A percentile compares a stretch with the other conserved stretches of the same genome.
Evolutionary conservation across 2,329 filamentous ascomycete genomes (phyloP).

Genomic region (Alternaria incomplexa): DNA sequence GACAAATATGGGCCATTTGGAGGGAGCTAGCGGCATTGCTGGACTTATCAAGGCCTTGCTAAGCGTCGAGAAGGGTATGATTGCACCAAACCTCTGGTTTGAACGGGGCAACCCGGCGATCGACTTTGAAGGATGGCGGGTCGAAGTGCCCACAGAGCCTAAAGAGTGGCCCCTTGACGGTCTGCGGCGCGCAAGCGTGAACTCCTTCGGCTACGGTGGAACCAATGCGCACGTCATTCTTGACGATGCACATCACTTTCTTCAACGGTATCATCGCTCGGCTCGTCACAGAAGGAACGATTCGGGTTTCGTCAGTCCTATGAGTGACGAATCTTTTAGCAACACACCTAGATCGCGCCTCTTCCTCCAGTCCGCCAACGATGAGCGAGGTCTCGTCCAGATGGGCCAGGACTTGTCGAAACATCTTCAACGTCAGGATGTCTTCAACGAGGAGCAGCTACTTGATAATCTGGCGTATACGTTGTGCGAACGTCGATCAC

Average conservation of each 20-base stretch:
- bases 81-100: conserved; percentile 37
- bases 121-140: conserved; percentile 12
- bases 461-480: conserved; percentile 27
- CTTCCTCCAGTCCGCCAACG: conserved; percentile 22
- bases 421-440: conserved; percentile 7
- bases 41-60: conserved; percentile 49
- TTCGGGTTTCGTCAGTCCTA: conserved; percentile 10
- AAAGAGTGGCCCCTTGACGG: conserved; percentile 19
- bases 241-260: conserved; percentile 33
- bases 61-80: conserved; percentile 46
- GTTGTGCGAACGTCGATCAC: conserved; percentile 20
- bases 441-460: conserved; percentile 6
- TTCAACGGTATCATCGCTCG: neutral
- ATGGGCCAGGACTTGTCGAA: conserved; percentile 25
- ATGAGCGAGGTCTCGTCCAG: conserved; percentile 5
- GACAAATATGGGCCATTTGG: conserved; percentile 53
- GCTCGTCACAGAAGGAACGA: conserved; percentile 5
- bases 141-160: conserved; percentile 18
- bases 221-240: conserved; percentile 30
- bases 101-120: conserved; percentile 18
- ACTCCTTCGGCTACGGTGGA: conserved; percentile 32
- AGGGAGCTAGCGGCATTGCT: conserved; percentile 49
- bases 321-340: neutral
- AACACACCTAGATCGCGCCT: neutral
- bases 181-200: conserved; percentile 21